phyloP scores from a whole-genome alignment of 2,329 filamentous ascomycete genomes.

The Coleophoma crateriformis region DNA sequence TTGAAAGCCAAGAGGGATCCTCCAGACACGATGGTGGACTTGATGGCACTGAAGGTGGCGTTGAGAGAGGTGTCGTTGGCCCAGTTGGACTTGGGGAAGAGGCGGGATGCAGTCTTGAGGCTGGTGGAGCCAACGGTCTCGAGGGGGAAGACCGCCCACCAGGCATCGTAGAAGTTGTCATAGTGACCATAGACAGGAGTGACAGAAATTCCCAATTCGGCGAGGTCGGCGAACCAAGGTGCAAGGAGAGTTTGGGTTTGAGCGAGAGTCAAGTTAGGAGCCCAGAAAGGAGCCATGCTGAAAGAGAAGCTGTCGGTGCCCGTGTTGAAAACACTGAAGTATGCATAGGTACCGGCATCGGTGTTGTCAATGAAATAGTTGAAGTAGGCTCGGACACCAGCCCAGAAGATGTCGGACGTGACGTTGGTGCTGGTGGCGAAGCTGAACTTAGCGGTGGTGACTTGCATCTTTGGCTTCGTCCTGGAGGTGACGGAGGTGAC shows the following conservation, averaged over 20 bases:
- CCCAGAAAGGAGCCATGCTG: slow-evolving; percentile 26
- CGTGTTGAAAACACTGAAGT: slow-evolving; percentile 15
- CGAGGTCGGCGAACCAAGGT: slow-evolving; percentile 12
- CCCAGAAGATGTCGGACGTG: slow-evolving; percentile 37
- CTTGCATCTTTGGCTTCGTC: slow-evolving; percentile 36
- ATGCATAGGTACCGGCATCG: slow-evolving; percentile 11
- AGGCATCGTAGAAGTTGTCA: slow-evolving; percentile 18
- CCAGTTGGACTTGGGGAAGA: slow-evolving; percentile 34
- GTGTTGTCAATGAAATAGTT: slow-evolving; percentile 33
- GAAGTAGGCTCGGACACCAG: slow-evolving; percentile 45
- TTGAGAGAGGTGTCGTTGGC: slow-evolving; percentile 18
- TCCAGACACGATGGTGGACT: slow-evolving; percentile 24
- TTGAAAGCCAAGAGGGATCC: slow-evolving; percentile 25
- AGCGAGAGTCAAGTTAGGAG: slow-evolving; percentile 4
- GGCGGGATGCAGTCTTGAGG: slow-evolving; percentile 30
- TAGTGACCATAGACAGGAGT: slow-evolving; percentile 16
- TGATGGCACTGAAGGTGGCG: slow-evolving; percentile 23
- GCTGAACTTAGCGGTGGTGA: slow-evolving; percentile 32
- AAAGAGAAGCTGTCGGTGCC: slow-evolving; percentile 4
- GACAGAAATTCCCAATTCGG: slow-evolving; percentile 16
- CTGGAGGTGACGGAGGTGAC: slow-evolving; percentile 43
- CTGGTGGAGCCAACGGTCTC: slow-evolving; percentile 25
- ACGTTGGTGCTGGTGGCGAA: slow-evolving; percentile 38
- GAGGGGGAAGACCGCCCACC: slow-evolving; percentile 11
- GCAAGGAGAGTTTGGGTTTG: background rate